Percentiles rank a stretch among this genome's conserved stretches.
phyloP scores from a whole-genome alignment of 257 asterid species.

The Dorcoceras hygrometricum region DNA sequence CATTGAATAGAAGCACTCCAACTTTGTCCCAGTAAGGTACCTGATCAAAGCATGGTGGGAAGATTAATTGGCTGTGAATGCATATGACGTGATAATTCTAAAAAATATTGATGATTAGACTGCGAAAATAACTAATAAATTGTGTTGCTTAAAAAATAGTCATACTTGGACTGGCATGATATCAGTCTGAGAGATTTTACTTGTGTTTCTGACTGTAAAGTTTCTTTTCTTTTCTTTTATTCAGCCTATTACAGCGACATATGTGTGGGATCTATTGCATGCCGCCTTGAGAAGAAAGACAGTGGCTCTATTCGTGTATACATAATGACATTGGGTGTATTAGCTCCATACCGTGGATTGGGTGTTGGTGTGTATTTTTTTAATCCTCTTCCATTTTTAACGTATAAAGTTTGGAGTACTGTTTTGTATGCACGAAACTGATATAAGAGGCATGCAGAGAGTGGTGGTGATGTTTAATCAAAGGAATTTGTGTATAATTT shows the following conservation, averaged over 20 bases:
- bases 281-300: constrained; percentile 95
- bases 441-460: not conserved
- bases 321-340: constrained; percentile 76
- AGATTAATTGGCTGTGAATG: not conserved
- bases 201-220: constrained; percentile 15
- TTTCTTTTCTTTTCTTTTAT: constrained; percentile 26
- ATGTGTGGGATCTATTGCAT: constrained; percentile 93
- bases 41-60: not conserved
- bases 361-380: constrained; percentile 42
- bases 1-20: not conserved
- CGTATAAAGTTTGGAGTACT: not conserved
- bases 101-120: not conserved
- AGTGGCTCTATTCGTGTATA: constrained; percentile 69
- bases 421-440: not conserved
- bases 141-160: not conserved
- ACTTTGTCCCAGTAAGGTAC: not conserved
- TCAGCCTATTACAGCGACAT: constrained; percentile 93
- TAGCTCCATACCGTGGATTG: constrained; percentile 53
- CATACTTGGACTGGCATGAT: not conserved
- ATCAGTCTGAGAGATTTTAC: constrained; percentile 10
- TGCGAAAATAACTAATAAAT: not conserved
- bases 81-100: not conserved
- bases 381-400: not conserved
- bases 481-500: not conserved
- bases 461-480: not conserved